phyloP scores from a whole-genome alignment of 2,329 filamentous ascomycete species.

The Plenodomus biglobosus region DNA sequence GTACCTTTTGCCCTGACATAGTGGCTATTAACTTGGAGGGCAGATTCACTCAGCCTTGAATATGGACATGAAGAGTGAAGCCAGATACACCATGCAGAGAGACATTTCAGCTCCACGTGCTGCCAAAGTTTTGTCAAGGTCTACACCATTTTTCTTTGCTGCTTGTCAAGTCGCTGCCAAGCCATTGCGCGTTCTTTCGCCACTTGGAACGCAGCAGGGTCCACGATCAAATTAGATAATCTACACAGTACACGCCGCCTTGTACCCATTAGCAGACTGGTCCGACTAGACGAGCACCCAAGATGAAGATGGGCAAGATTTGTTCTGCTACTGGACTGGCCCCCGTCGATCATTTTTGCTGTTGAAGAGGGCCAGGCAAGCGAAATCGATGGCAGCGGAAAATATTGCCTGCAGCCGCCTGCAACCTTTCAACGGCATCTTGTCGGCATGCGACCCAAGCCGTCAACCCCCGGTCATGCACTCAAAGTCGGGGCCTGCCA shows the following conservation, averaged over 20 bases:
- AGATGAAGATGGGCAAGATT: background rate
- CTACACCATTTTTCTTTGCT: background rate
- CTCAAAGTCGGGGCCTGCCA: background rate
- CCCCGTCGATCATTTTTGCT: background rate
- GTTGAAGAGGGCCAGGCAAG: constrained; percentile 8
- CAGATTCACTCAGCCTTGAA: too few relatives aligned
- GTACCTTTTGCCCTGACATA: too few relatives aligned
- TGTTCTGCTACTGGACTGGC: background rate
- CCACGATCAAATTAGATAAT: background rate
- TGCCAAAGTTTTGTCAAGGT: too few relatives aligned
- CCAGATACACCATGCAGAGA: background rate
- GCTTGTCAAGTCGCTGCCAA: background rate
- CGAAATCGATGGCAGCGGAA: constrained; percentile 10
- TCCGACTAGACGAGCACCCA: background rate
- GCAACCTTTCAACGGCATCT: constrained; percentile 13
- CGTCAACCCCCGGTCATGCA: background rate
- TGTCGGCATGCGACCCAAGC: constrained; percentile 12
- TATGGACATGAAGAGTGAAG: too few relatives aligned
- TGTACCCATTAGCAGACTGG: background rate
- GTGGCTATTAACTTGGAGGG: too few relatives aligned
- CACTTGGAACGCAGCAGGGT: background rate
- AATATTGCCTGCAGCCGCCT: constrained; percentile 8
- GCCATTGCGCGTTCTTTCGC: background rate
- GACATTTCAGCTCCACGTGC: background rate
- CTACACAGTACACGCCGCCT: too few relatives aligned